phyloP scores from a whole-genome alignment of 257 asterid species.

The Cinchona pubescens region DNA sequence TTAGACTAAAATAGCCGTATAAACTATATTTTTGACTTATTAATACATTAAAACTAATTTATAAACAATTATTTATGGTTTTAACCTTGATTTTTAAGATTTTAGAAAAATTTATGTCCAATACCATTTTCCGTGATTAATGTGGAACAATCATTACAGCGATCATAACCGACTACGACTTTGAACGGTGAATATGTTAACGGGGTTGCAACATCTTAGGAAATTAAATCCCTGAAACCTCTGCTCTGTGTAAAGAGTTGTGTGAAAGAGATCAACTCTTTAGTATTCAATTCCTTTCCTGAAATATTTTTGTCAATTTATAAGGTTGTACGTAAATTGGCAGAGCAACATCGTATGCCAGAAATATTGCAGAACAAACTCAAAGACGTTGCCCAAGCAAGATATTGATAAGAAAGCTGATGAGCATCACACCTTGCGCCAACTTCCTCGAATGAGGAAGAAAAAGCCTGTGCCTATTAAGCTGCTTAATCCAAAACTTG shows the following conservation, averaged over 20 bases:
- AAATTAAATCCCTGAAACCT: conserved; percentile 58
- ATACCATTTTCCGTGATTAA: no score
- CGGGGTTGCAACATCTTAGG: conserved; percentile 78
- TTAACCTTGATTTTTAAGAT: no score
- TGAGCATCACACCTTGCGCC: conserved; percentile 62
- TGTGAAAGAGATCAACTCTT: conserved; percentile 43
- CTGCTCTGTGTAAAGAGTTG: conserved; percentile 52
- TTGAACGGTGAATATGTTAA: no score
- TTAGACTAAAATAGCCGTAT: no score
- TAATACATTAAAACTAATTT: no score
- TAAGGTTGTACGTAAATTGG: conserved; percentile 45
- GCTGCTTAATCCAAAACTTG: conserved; percentile 79
- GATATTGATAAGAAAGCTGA: conserved; percentile 47
- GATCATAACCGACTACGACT: no score
- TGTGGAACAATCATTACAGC: no score
- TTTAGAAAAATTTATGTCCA: no score
- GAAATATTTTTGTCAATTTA: conserved; percentile 75
- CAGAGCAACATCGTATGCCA: conserved; percentile 51
- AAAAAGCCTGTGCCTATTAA: conserved; percentile 48
- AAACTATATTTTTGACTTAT: no score
- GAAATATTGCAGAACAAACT: conserved; percentile 51
- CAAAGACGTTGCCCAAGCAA: conserved; percentile 35
- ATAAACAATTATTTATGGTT: no score
- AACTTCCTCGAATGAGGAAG: conserved; percentile 67
- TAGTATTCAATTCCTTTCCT: conserved; percentile 68